phyloP scores from a whole-genome alignment of 495 filamentous ascomycete genomes.

The Trypethelium eluteriae region DNA sequence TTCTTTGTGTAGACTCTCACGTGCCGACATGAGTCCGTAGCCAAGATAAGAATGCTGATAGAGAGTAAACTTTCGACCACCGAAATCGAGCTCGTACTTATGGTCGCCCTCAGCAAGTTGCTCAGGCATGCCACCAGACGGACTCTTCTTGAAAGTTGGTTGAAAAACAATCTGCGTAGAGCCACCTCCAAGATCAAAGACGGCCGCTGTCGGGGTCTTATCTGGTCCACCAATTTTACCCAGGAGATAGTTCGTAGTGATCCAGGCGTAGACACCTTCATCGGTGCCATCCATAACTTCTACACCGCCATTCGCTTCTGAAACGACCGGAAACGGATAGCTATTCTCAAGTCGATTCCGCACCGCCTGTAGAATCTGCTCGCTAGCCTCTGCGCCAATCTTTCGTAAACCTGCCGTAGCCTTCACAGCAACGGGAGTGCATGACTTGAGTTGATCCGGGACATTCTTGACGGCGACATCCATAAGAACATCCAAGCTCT shows the following conservation, averaged over 20 bases:
- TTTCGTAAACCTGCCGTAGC: constrained; percentile 88
- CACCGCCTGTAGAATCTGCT: constrained; percentile 79
- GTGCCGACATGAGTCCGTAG: constrained; percentile 92
- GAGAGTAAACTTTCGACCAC: constrained; percentile 82
- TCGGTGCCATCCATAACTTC: constrained; percentile 93
- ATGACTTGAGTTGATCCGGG: constrained; percentile 76
- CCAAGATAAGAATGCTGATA: constrained; percentile 98
- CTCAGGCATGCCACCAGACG: constrained; percentile 76
- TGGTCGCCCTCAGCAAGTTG: constrained; percentile 83
- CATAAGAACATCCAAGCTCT: constrained; percentile 80
- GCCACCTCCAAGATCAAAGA: constrained; percentile 93
- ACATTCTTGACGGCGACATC: constrained; percentile 73
- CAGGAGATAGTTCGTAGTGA: constrained; percentile 95
- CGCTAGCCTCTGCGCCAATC: constrained; percentile 71
- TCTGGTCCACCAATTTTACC: constrained; percentile 94
- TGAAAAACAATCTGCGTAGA: constrained; percentile 98
- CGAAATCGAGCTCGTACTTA: constrained; percentile 88
- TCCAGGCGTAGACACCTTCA: constrained; percentile 98
- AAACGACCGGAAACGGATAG: constrained; percentile 91
- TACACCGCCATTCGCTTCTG: constrained; percentile 73
- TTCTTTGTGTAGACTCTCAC: constrained; percentile 69
- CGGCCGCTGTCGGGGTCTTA: constrained; percentile 78
- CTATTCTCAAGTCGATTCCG: constrained; percentile 72
- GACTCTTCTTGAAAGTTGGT: constrained; percentile 72
- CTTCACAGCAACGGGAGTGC: constrained; percentile 90